A percentile compares a stretch with the other conserved stretches of the same genome.
Conservation (phyloP, 495 filamentous ascomycete species). For the Podospora fimiseda region DNA sequence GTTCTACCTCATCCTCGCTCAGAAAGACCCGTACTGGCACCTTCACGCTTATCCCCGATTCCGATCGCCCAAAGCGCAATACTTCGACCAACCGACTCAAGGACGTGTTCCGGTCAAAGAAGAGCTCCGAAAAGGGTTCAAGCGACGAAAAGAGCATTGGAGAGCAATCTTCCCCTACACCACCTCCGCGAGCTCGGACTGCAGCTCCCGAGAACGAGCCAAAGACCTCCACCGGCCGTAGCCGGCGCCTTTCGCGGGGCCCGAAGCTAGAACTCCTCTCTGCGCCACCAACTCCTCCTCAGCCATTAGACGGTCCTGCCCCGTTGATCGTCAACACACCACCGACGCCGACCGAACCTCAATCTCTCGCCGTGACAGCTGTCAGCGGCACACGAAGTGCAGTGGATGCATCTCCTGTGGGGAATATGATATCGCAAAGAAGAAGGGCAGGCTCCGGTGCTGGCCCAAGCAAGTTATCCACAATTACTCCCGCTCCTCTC, state of each 20-base stretch:
- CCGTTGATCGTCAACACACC: slow-evolving; percentile 53
- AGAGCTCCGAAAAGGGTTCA: slow-evolving; percentile 16
- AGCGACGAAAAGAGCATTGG: slow-evolving; percentile 17
- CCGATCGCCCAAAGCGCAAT: slow-evolving; percentile 31
- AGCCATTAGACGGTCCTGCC: slow-evolving; percentile 29
- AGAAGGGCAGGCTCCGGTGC: slow-evolving; percentile 58
- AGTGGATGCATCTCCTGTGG: slow-evolving; percentile 36
- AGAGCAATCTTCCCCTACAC: not conserved
- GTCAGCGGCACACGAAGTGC: slow-evolving; percentile 28
- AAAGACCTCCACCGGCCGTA: slow-evolving; percentile 9
- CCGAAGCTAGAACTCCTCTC: slow-evolving; percentile 32
- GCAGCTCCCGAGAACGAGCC: slow-evolving; percentile 3
- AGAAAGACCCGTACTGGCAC: slow-evolving; percentile 24
- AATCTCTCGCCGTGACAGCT: slow-evolving; percentile 17
- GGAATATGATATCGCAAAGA: slow-evolving; percentile 67
- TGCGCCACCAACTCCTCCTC: slow-evolving; percentile 38
- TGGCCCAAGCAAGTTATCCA: slow-evolving; percentile 86
- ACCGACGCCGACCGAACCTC: slow-evolving; percentile 46
- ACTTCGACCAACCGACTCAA: slow-evolving; percentile 41
- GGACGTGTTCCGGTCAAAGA: slow-evolving; percentile 41
- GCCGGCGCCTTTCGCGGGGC: slow-evolving; percentile 25
- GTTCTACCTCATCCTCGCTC: slow-evolving; percentile 18
- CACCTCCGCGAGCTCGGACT: slow-evolving; percentile 1
- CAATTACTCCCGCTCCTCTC: slow-evolving; percentile 62
- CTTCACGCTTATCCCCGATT: slow-evolving; percentile 27